A percentile compares a stretch with the other conserved stretches of the same genome.
Conservation (phyloP, 2,329 filamentous ascomycete genomes). For the Saccharata proteae region DNA sequence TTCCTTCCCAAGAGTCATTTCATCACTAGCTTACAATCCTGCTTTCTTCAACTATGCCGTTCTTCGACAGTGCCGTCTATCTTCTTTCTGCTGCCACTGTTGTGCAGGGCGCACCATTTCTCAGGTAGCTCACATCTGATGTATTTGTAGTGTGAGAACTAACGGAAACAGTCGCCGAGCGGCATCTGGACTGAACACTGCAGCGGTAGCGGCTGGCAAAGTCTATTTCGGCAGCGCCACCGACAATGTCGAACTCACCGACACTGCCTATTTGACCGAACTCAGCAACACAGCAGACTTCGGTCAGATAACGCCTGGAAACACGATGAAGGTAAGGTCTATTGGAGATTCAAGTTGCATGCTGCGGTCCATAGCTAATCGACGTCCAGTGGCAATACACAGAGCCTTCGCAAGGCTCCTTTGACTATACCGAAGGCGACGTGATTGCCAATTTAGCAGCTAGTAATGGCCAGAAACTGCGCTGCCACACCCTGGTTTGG, state of each 20-base stretch:
- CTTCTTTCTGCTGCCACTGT: no score
- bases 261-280: slow-evolving; percentile 11
- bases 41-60: no score
- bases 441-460: slow-evolving; percentile 23
- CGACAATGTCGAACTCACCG: slow-evolving; percentile 14
- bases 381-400: slow-evolving; percentile 23
- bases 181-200: slow-evolving; percentile 15
- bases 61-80: no score
- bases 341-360: background rate
- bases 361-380: background rate
- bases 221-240: slow-evolving; percentile 17
- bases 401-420: slow-evolving; percentile 22
- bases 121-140: no score
- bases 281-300: slow-evolving; percentile 16
- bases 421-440: slow-evolving; percentile 23
- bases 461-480: slow-evolving; percentile 22
- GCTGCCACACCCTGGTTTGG: slow-evolving; percentile 33
- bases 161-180: slow-evolving; percentile 10
- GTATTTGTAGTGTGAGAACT: no score
- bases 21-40: no score
- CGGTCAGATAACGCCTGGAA: slow-evolving; percentile 16
- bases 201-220: slow-evolving; percentile 15
- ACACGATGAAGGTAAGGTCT: slow-evolving; percentile 13
- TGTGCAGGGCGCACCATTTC: no score
- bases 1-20: no score